Base-by-base conservation (phyloP, 1,284 basidiomycete species). In the Apiotrichum laibachii region DNA sequence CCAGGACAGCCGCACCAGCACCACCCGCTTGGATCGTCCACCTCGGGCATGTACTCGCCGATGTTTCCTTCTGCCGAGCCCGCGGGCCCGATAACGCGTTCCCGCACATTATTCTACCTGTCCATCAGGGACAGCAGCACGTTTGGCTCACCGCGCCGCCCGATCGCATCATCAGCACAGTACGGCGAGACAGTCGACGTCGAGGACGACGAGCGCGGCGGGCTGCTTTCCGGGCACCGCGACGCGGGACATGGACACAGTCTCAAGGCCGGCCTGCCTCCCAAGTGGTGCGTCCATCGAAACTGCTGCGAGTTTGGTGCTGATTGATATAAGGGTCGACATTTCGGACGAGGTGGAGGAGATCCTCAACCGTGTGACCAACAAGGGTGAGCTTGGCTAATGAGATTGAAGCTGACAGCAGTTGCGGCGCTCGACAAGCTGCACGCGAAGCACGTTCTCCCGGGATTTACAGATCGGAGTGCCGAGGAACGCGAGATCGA, bases 401-500 rank as follows among this genome's bases (percentile, higher is more conserved):
- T 35, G 50, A 3, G 33, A 13, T n/a, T 12, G 39, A 51, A 6
- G 19, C 54, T 69, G 62, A 60, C 61, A 16, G 18, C 69, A 94
- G 88, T 96, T 74, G 72, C 82, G 31, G 78, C 85, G 9, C 86
- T 97, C 48, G 94, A 98, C 76, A 93, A 89, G 73, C 85, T 99
- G 11, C 94, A 99, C 69, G 89, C 93, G 62, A 96, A 92, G 76
- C 94, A 98, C 76, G 88, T 90, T 55, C 84, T 99, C 4, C 96
- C 96, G 61, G 93, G 92, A 2, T 99, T 99, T 76, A 85, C 90
- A 71, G 96, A 99, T 82, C 88, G 95, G 57, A 84, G 89, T 1
- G 85, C 85, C 16, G 94, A 99, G 79, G 95, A 99, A 80, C 84
- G 86, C 65, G 92, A 97, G 75, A 99, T 99, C 64, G 91, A 98